Evolutionary conservation across 345 rosid species (phyloP), one percentile per base, ranked within the genome.

Genomic region (Moringa oleifera): DNA sequence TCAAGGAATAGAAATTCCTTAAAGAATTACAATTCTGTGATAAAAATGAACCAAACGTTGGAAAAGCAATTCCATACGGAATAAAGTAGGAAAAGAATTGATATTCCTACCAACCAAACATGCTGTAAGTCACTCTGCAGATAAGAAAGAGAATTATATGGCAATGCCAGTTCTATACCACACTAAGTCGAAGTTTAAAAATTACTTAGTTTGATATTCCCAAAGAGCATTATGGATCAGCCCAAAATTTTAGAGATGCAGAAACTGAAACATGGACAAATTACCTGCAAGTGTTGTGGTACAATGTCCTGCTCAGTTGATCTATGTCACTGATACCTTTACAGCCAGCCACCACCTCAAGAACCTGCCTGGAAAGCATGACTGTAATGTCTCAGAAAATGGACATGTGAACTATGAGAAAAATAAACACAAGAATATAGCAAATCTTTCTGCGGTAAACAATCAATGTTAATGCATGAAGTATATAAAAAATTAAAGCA

Each of bases 251-350:
- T 28, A 8, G 8, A 28, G 33, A 2, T 3, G 33, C 33, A 28
- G 8, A 28, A 3, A 28, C 8, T 28, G 33, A 28, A 28, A 28
- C 8, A 28, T 2, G 3, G 33, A 3, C 33, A 3, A 41, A 58
- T 68, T 80, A 85, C 99, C 90, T 86, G 88, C 90, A 90, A 68
- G 97, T 88, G 74, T 87, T 94, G 54, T 87, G 91, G 82, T 90
- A 87, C 77, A 90, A 67, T 23, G 86, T 87, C 64, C 71, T 70
- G 79, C 95, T 74, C 69, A 86, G 66, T 66, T 85, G 88, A 70
- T 76, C 73, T 22, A 81, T 47, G 68, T 85, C 91, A 23, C 20
- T 76, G 61, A 90, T 71, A 64, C 95, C 91, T 80, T 88, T 88
- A 52, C 84, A 85, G 61, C 97, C 97, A 65, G 95, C 91, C 71